Evolutionary conservation across 768 basidiomycete genomes (phyloP), one percentile per base, ranked within the genome.

Genomic region (Lentinula boryana): DNA sequence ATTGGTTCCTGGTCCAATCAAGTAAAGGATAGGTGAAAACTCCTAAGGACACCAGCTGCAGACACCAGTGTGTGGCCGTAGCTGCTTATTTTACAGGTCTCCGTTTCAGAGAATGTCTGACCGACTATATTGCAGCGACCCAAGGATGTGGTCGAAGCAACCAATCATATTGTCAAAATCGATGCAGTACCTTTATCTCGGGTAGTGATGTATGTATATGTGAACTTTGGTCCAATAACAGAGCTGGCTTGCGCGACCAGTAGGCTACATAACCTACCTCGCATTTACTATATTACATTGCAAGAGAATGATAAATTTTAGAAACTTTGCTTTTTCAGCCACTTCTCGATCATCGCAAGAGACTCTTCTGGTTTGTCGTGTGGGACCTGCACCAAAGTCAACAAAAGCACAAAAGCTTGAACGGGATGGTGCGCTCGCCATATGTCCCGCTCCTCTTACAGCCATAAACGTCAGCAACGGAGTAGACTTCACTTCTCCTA

Each of bases 311-410:
- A 38, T 49, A 27, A 8, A 32, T 54, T 9, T 35, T 9, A 38
- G 10, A 46, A 43, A 21, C 18, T 54, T 40, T 54, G n/a, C 5
- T n/a, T 21, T 27, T 43, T 41, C 23, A 85, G 68, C 84, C 82
- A 84, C 21, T 76, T 73, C 31, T 77, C 77, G 33, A 85, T 71
- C 75, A 84, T 78, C 44, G 75, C 69, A 38, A 78, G 71, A 3
- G 78, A 71, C 64, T 83, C 79, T 60, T 73, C 75, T 0, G 84
- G 84, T 63, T 79, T 81, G 62, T 81, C 80, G 69, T 76, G 74
- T 33, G 81, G 80, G 60, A 81, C 80, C 66, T 79, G n/a, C 49
- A 67, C 63, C 65, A 60, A 27, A 32, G 50, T 21, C 53, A 54
- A 38, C 3, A 32, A 53, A 51, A n/a, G 35, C 18, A 60, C 36